Percentiles rank a stretch among this genome's conserved stretches.
phyloP scores from a whole-genome alignment of 768 basidiomycete genomes.

The Lactarius akahatsu region DNA sequence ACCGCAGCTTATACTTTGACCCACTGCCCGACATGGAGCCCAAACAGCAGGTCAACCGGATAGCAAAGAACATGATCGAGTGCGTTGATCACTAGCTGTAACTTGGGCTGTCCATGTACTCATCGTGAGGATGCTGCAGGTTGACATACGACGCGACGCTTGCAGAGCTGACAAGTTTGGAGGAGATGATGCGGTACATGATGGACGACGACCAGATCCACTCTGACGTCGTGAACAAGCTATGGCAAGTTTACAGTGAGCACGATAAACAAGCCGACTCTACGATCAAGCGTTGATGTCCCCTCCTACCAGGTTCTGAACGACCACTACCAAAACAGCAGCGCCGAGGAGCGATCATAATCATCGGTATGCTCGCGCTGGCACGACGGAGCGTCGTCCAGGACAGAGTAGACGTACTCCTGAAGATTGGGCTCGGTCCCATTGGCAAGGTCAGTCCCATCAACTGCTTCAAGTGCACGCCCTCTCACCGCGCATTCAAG shows the following conservation, averaged over 20 bases:
- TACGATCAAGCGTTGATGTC: background rate
- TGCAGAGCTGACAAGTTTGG: conserved; percentile 92
- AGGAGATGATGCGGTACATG: conserved; percentile 96
- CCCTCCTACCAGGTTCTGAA: conserved; percentile 55
- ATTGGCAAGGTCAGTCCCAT: conserved; percentile 65
- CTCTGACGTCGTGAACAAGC: conserved; percentile 78
- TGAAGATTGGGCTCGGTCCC: conserved; percentile 83
- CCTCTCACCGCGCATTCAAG: conserved; percentile 41
- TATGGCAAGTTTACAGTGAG: conserved; percentile 97
- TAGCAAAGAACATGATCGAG: conserved; percentile 98
- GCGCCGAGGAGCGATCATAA: conserved; percentile 91
- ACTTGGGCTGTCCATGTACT: background rate
- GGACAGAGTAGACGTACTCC: conserved; percentile 79
- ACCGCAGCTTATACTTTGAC: conserved; percentile 86
- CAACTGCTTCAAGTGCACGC: background rate
- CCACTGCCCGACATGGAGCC: conserved; percentile 67
- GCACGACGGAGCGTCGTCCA: conserved; percentile 75
- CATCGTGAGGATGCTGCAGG: conserved; percentile 42
- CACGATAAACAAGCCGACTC: conserved; percentile 10
- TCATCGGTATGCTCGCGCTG: conserved; percentile 94
- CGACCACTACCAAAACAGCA: conserved; percentile 76
- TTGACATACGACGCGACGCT: conserved; percentile 89
- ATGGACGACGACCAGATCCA: conserved; percentile 88
- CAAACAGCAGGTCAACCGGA: conserved; percentile 86
- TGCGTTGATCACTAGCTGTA: conserved; percentile 39